These are phyloP conservation scores for Gentiana macrophylla DNA, from an alignment of 257 asterid genomes.

Conservation along the genomic window DNA sequence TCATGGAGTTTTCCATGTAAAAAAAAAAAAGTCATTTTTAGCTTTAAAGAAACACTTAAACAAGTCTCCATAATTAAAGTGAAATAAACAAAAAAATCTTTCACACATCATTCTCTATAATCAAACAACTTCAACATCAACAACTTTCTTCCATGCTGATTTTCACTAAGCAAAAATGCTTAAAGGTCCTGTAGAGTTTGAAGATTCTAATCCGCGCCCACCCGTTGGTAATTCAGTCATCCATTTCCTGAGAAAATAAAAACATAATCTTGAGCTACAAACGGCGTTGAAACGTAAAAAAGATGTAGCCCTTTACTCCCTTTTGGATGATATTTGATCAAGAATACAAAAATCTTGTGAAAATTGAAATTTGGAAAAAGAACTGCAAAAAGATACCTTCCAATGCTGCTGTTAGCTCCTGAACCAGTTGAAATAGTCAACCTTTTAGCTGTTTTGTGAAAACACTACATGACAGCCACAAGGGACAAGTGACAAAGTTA, in stretches of 20 bases:
- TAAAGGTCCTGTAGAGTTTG: constrained; percentile 60
- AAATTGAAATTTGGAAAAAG: neutral
- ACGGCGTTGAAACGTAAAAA: no score
- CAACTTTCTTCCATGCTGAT: neutral
- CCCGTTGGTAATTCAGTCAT: constrained; percentile 63
- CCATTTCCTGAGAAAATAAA: constrained; percentile 40
- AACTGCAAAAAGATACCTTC: constrained; percentile 31
- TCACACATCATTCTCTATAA: neutral
- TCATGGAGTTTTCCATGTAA: no score
- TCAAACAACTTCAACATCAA: constrained; percentile 7
- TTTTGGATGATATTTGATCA: no score
- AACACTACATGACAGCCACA: constrained; percentile 34
- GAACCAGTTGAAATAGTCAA: constrained; percentile 53
- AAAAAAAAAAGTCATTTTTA: no score
- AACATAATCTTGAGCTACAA: neutral
- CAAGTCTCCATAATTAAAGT: neutral
- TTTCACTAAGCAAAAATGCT: constrained; percentile 56
- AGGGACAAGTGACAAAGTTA: neutral
- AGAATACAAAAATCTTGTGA: no score
- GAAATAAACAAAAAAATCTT: neutral
- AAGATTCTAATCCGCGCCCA: constrained; percentile 79
- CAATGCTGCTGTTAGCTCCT: constrained; percentile 28
- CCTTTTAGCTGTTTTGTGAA: constrained; percentile 60
- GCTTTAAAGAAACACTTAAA: neutral
- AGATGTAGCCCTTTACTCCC: no score